Base-by-base conservation (phyloP, 768 basidiomycete species). In the Mycena alexandri region DNA sequence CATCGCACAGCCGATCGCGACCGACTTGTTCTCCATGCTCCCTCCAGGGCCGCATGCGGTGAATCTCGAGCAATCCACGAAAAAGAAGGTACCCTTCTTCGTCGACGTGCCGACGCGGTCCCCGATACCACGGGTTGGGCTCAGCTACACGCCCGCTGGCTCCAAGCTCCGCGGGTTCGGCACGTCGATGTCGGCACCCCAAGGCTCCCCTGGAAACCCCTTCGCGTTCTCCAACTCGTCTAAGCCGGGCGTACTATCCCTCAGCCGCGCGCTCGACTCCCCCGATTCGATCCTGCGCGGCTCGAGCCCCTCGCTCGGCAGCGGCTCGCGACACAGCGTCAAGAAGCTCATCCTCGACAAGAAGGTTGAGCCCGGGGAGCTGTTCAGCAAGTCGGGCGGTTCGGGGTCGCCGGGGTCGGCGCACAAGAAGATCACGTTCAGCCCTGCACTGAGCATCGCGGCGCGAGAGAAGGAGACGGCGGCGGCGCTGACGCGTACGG, bases 271-370 rank as follows among this genome's bases (percentile, higher is more conserved):
- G 24, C 71, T 75, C 8, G 86, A 90, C 62, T 77, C 79, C 1
- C 84, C 92, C 5, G 93, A 95, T 67, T 81, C 84, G 0, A 88
- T 93, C 72, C 65, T 91, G 63, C 85, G 85, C 33, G 87, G 86
- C 61, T 80, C 86, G 12, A 91, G 86, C 72, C 92, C 88, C 47
- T 83, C 79, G 65, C 84, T 90, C 61, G 88, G 63, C 29, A 64
- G 63, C 48, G 63, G 63, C 19, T 57, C 63, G 1, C 63, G 63
- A 29, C 55, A 91, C 64, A 97, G 94, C 75, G 94, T 97, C 64
- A 98, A 98, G 83, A 97, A 97, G 75, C 85, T 98, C 64, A 90
- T 95, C 42, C 76, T 98, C 68, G 93, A 95, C 75, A 95, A 93
- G 79, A 94, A 91, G 75, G 82, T 93, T 17, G 91, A 93, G 57